phyloP scores from a whole-genome alignment of 176 grass and related monocot genomes.

The Carex cristatella region DNA sequence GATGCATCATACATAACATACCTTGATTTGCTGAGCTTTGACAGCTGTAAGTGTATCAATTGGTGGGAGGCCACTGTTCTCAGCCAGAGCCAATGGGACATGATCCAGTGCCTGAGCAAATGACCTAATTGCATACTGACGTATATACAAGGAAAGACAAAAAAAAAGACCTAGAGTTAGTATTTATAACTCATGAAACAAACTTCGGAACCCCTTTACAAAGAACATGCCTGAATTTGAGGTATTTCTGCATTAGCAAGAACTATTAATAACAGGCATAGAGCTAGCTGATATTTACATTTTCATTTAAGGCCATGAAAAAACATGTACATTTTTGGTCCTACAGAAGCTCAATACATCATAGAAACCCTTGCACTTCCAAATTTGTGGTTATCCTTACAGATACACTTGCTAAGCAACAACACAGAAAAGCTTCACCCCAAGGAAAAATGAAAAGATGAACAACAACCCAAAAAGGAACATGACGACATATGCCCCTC shows the following conservation, averaged over 20 bases:
- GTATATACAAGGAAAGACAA: conserved; percentile 19
- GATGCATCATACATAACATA: conserved; percentile 14
- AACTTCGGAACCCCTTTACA: background rate
- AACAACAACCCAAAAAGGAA: background rate
- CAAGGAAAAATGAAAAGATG: background rate
- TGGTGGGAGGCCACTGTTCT: conserved; percentile 79
- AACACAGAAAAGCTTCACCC: background rate
- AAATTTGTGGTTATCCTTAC: background rate
- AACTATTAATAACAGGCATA: background rate
- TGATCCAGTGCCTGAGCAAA: conserved; percentile 81
- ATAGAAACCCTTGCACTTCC: background rate
- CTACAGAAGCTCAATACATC: background rate
- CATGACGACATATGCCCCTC: background rate
- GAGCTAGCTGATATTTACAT: background rate
- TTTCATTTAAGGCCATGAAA: background rate
- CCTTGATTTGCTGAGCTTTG: conserved; percentile 87
- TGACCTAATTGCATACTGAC: conserved; percentile 86
- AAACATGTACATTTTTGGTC: background rate
- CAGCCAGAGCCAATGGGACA: conserved; percentile 72
- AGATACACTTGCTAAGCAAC: background rate
- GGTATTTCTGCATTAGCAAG: background rate
- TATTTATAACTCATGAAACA: background rate
- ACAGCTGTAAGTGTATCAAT: conserved; percentile 73
- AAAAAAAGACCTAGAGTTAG: background rate
- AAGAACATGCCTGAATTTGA: background rate